These are phyloP conservation scores for Didymella glomerata DNA, from an alignment of 2,329 filamentous ascomycete genomes.

Conservation along the genomic window DNA sequence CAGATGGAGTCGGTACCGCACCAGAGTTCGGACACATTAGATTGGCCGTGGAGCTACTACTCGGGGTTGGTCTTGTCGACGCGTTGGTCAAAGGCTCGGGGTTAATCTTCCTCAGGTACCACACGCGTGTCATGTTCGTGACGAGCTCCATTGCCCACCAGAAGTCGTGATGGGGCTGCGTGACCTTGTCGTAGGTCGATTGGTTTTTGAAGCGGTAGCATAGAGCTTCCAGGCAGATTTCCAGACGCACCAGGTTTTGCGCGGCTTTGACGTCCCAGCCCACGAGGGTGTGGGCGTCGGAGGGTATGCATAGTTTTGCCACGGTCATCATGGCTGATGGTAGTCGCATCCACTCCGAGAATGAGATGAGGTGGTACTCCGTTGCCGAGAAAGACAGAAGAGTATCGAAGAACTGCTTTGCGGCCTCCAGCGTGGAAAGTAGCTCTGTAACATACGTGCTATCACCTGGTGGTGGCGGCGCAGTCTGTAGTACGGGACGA, in stretches of 20 bases:
- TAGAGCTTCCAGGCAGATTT: conserved; percentile 45
- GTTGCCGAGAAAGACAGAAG: conserved; percentile 76
- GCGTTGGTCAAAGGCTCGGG: neutral
- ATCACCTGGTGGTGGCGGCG: conserved; percentile 7
- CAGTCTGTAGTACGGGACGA: conserved; percentile 20
- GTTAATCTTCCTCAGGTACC: conserved; percentile 43
- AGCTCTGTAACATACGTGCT: conserved; percentile 36
- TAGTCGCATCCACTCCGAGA: conserved; percentile 47
- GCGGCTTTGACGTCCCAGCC: conserved; percentile 47
- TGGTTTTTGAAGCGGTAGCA: conserved; percentile 46
- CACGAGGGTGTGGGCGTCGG: conserved; percentile 28
- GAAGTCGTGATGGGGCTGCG: conserved; percentile 41
- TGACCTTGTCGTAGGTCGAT: conserved; percentile 36
- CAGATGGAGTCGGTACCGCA: conserved; percentile 12
- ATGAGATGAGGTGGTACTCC: conserved; percentile 44
- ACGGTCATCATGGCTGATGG: conserved; percentile 43
- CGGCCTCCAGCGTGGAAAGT: conserved; percentile 64
- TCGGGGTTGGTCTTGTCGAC: conserved; percentile 4
- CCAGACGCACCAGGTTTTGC: conserved; percentile 42
- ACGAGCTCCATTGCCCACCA: conserved; percentile 45
- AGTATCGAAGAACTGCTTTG: conserved; percentile 71
- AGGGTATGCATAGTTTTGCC: conserved; percentile 42
- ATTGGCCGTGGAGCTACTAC: conserved; percentile 4
- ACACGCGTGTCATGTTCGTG: conserved; percentile 39
- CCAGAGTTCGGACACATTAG: conserved; percentile 2